phyloP scores from a whole-genome alignment of 305 asterid species.

The Solanum hybrid region DNA sequence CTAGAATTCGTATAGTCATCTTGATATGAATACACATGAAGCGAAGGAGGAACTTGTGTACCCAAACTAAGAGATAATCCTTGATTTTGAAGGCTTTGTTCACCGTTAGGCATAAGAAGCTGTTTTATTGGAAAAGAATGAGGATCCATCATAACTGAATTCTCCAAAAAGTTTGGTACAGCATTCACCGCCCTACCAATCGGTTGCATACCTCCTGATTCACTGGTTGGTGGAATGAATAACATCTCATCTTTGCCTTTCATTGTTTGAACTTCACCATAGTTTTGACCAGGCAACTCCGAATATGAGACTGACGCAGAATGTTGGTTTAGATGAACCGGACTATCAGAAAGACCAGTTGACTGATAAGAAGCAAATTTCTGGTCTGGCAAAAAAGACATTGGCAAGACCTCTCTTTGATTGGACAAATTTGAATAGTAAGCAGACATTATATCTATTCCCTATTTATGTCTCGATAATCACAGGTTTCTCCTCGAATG shows the following conservation, averaged over 20 bases:
- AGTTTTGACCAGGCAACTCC: slow-evolving; percentile 24
- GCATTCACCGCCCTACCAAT: slow-evolving; percentile 18
- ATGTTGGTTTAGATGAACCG: slow-evolving; percentile 27
- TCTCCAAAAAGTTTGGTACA: slow-evolving; percentile 27
- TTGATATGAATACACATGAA: slow-evolving; percentile 34
- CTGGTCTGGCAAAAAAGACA: slow-evolving; percentile 30
- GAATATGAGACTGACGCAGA: slow-evolving; percentile 27
- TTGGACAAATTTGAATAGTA: slow-evolving; percentile 34
- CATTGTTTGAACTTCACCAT: slow-evolving; percentile 22
- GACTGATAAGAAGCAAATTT: slow-evolving; percentile 31
- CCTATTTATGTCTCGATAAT: not conserved
- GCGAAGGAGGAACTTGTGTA: slow-evolving; percentile 30
- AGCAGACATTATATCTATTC: slow-evolving; percentile 41
- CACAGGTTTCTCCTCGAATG: not conserved
- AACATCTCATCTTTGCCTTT: slow-evolving; percentile 32
- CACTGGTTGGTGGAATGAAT: slow-evolving; percentile 27
- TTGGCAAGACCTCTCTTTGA: slow-evolving; percentile 45
- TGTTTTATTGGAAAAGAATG: slow-evolving; percentile 22
- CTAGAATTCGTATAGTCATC: slow-evolving; percentile 33
- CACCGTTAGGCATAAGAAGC: slow-evolving; percentile 17
- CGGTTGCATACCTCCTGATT: slow-evolving; percentile 24
- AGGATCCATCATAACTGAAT: slow-evolving; percentile 19
- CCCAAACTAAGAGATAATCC: slow-evolving; percentile 73
- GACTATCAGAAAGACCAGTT: slow-evolving; percentile 25
- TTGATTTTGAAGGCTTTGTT: slow-evolving; percentile 33